Evolutionary conservation across 148 eudicot species (phyloP), one percentile per base, ranked within the genome.

Genomic region (Bassia scoparia): DNA sequence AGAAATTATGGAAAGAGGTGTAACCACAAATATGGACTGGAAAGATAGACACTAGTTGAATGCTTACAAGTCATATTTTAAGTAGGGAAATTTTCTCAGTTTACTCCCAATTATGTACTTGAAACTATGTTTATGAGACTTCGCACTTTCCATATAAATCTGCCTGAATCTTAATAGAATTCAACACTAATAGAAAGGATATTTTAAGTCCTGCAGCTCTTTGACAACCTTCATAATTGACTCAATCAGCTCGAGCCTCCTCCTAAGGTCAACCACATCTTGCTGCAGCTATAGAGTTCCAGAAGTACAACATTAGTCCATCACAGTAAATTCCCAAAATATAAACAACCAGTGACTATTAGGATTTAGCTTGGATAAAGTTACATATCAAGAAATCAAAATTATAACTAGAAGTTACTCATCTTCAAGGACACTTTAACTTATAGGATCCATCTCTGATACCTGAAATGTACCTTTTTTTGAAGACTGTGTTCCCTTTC

Each of bases 201-300:
- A 93, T 93, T 74, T 87, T 73, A 88, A 69, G 46, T 87, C 85
- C 81, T 90, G 88, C 83, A 90, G 76, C 68, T 82, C 91, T 56
- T 70, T 76, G 70, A 77, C 86, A 81, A 78, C 89, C 67, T 82
- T 83, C 80, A 75, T 81, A 21, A 88, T 67, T 74, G 78, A 68
- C 78, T 88, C 86, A 78, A 88, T 84, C 79, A 88, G 78, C 67
- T 76, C 81, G 74, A 82, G 73, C 81, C 82, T 90, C 74, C 85
- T 84, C 72, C 78, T 82, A 76, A 81, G 61, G 70, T 85, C 78
- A 73, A 35, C 62, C 74, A 87, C 78, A 70, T 87, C 89, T 69
- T 74, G 80, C 74, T 82, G 89, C 52, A 83, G 81, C 98, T 93
- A 83, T 79, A 78, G 13, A 82, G 74, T 91, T 86, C 77, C 78